A percentile compares a stretch with the other conserved stretches of the same genome.
Evolutionary conservation across 148 eudicot species (phyloP).

Genomic region (Nepenthes gracilis): DNA sequence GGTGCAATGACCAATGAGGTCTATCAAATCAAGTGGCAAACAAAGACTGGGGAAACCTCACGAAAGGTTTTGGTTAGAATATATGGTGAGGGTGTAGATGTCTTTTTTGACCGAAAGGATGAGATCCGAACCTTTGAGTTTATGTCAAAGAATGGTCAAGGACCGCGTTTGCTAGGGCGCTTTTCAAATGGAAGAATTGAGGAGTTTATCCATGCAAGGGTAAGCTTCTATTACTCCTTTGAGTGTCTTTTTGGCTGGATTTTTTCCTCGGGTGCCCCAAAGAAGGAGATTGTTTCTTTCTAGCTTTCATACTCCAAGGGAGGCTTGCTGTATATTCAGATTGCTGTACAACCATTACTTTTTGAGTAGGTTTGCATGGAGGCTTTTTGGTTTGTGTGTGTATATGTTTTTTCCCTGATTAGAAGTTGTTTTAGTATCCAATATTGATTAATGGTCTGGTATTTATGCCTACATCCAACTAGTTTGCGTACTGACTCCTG

Average conservation of each 20-base stretch:
- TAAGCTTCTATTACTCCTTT: conserved; percentile 15
- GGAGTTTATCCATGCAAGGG: conserved; percentile 85
- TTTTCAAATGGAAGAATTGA: conserved; percentile 71
- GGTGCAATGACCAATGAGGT: conserved; percentile 96
- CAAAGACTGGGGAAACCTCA: conserved; percentile 30
- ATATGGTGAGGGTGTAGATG: conserved; percentile 75
- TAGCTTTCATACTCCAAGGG: neutral
- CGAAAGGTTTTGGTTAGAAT: conserved; percentile 73
- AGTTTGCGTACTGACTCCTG: too few relatives aligned
- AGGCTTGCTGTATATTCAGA: neutral
- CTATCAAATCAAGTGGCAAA: conserved; percentile 81
- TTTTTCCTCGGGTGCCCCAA: neutral
- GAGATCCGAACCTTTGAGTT: conserved; percentile 84
- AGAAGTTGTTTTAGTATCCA: too few relatives aligned
- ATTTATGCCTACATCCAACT: too few relatives aligned
- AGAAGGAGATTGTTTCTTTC: neutral
- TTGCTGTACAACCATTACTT: too few relatives aligned
- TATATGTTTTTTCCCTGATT: too few relatives aligned
- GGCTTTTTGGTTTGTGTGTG: too few relatives aligned
- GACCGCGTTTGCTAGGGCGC: conserved; percentile 67
- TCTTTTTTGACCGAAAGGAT: conserved; percentile 61
- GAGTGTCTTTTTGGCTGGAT: neutral
- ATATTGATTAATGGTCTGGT: too few relatives aligned
- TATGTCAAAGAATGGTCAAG: conserved; percentile 71
- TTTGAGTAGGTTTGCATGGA: too few relatives aligned